These are phyloP conservation scores for Ramaria rubella DNA, from an alignment of 768 basidiomycete genomes.

Conservation along the genomic window DNA sequence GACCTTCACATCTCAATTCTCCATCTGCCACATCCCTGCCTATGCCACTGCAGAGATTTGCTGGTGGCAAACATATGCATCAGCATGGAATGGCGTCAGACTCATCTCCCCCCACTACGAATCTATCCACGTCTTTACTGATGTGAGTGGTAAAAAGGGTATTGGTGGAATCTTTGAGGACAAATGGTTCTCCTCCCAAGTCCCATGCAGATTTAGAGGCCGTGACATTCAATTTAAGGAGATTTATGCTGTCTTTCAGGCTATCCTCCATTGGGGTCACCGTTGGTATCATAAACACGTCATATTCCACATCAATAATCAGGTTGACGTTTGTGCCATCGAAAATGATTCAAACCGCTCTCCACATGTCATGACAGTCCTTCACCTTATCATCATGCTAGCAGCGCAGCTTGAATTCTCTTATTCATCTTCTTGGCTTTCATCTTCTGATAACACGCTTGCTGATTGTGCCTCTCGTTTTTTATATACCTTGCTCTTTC, in stretches of 20 bases:
- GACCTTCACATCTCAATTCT: constrained; percentile 20
- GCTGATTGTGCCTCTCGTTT: too few relatives aligned
- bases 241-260: constrained; percentile 23
- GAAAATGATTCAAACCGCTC: background rate
- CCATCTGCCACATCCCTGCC: constrained; percentile 20
- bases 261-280: constrained; percentile 14
- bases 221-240: too few relatives aligned
- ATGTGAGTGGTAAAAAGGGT: constrained; percentile 29
- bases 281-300: background rate
- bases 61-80: constrained; percentile 28
- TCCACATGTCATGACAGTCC: too few relatives aligned
- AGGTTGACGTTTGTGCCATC: background rate
- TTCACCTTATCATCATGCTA: too few relatives aligned
- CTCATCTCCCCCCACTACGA: constrained; percentile 6
- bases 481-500: too few relatives aligned
- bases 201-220: constrained; percentile 19
- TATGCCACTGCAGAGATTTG: constrained; percentile 23
- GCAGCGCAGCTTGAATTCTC: too few relatives aligned
- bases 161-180: constrained; percentile 19
- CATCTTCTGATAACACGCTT: too few relatives aligned
- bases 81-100: constrained; percentile 26
- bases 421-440: too few relatives aligned
- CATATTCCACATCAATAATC: background rate
- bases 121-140: constrained; percentile 22
- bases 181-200: constrained; percentile 23